Percentiles rank a stretch among this genome's conserved stretches.
Evolutionary conservation across 2,329 filamentous ascomycete species (phyloP).

Genomic region (Fusarium siculi): DNA sequence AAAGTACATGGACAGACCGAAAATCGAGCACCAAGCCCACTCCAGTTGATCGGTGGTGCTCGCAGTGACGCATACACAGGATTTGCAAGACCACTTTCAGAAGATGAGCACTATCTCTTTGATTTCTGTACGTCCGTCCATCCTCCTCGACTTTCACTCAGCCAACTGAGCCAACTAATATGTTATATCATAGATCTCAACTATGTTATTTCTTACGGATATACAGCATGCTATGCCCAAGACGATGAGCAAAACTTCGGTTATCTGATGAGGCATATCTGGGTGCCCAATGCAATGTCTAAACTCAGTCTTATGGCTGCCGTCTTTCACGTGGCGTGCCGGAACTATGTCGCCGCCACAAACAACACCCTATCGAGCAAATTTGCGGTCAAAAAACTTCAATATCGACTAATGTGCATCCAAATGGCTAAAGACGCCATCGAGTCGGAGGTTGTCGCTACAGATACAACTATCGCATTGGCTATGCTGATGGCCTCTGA

Average conservation of each 20-base stretch:
- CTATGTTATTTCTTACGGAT: slow-evolving; percentile 9
- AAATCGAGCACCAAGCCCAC: neutral
- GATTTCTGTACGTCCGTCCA: slow-evolving; percentile 2
- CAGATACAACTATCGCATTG: slow-evolving; percentile 11
- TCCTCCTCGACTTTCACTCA: no score
- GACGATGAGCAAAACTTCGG: neutral
- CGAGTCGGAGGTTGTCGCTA: neutral
- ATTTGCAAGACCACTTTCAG: slow-evolving; percentile 11
- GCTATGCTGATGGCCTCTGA: slow-evolving; percentile 19
- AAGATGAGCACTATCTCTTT: slow-evolving; percentile 19
- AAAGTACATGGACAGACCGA: neutral
- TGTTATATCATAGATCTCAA: neutral
- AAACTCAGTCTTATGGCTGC: slow-evolving; percentile 25
- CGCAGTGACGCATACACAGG: neutral
- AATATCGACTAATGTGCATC: slow-evolving; percentile 7
- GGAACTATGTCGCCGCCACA: slow-evolving; percentile 22
- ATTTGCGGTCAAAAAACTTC: neutral
- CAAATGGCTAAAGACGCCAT: slow-evolving; percentile 16
- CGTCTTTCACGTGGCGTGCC: slow-evolving; percentile 30
- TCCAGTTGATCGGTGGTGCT: slow-evolving; percentile 4
- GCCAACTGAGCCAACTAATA: neutral
- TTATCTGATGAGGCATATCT: slow-evolving; percentile 4
- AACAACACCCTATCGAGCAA: slow-evolving; percentile 4
- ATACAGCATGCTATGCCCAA: slow-evolving; percentile 6
- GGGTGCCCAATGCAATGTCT: slow-evolving; percentile 29